Base-by-base conservation (phyloP, 2,329 filamentous ascomycete genomes). In the Ambrosiella xylebori region DNA sequence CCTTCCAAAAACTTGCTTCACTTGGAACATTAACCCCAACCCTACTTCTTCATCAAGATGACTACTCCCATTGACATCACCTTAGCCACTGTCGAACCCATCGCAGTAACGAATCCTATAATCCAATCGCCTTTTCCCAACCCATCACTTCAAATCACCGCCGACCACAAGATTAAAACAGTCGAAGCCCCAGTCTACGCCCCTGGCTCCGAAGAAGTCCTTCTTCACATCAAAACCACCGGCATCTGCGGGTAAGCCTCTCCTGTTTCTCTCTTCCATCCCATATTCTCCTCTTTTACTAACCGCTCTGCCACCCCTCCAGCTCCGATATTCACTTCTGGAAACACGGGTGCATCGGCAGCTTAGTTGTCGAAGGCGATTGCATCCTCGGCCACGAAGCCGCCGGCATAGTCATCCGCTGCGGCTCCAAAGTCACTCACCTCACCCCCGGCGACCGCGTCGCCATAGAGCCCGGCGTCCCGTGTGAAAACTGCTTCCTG, bases 311-410 rank as follows among this genome's bases (percentile, higher is more conserved):
- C 27, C 27, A 27, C 27, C 36, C 12, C 35, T 39, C 7, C n/a
- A 54, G 38, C n/a, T 84, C 81, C 0, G 82, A 85, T 63, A 76
- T 85, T 62, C 82, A 86, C 65, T 82, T 84, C 63, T 85, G 82
- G 82, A 80, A 81, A 63, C 71, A 73, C 0, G 82, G 82, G 27
- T 70, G 75, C 11, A 85, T 86, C 64, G 82, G 83, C 1, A 73
- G 75, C 1, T 71, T 85, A 1, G 73, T 79, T 1, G 76, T 86
- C 11, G 74, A 81, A 59, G 76, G 77, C 17, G 79, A 84, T 62
- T 82, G 79, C 63, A 81, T 84, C 56, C 73, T 85, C 51, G 81
- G 82, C 19, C 82, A 85, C 62, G 81, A 85, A 67, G 79, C 76
- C 3, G 76, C 80, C 8, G 82, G 81, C 4, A 65, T 81, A 4